A percentile compares a stretch with the other conserved stretches of the same genome.
These are phyloP conservation scores for Gregarina niphandrodes DNA, from an alignment of 169 alveolate genomes.

Conservation along the genomic window DNA sequence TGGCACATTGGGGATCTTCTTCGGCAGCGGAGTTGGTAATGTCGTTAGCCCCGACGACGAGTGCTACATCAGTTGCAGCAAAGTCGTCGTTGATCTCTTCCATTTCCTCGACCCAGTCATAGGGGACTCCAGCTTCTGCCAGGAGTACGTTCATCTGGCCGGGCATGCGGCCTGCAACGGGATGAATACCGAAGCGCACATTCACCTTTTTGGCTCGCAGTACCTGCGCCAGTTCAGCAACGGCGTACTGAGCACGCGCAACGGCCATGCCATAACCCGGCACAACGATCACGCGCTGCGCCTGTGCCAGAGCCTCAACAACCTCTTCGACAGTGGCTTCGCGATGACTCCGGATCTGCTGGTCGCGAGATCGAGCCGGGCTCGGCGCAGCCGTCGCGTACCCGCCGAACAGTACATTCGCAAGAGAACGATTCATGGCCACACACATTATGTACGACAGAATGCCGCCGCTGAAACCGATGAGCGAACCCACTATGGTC, in stretches of 20 bases:
- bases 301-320: conserved; percentile 17
- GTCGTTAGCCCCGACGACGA: conserved; percentile 80
- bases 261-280: conserved; percentile 47
- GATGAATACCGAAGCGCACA: conserved; percentile 77
- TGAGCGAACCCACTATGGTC: conserved; percentile 54
- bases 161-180: conserved; percentile 90
- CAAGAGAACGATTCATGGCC: conserved; percentile 67
- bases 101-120: conserved; percentile 69
- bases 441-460: conserved; percentile 66
- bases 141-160: conserved; percentile 79
- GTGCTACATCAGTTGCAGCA: conserved; percentile 45
- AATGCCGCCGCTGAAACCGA: conserved; percentile 64
- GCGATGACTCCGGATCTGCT: conserved; percentile 5
- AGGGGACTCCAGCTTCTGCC: conserved; percentile 81
- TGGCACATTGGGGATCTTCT: conserved; percentile 53
- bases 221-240: conserved; percentile 43
- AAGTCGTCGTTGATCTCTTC: conserved; percentile 60
- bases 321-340: conserved; percentile 15
- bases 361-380: not conserved
- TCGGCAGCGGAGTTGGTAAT: conserved; percentile 70
- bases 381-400: conserved; percentile 33
- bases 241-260: conserved; percentile 50
- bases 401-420: conserved; percentile 59
- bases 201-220: conserved; percentile 39
- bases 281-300: conserved; percentile 27